A percentile compares a stretch with the other conserved stretches of the same genome.
Evolutionary conservation across 805 yeast genomes (phyloP).

Genomic region (Cyberlindnera mycetangii): DNA sequence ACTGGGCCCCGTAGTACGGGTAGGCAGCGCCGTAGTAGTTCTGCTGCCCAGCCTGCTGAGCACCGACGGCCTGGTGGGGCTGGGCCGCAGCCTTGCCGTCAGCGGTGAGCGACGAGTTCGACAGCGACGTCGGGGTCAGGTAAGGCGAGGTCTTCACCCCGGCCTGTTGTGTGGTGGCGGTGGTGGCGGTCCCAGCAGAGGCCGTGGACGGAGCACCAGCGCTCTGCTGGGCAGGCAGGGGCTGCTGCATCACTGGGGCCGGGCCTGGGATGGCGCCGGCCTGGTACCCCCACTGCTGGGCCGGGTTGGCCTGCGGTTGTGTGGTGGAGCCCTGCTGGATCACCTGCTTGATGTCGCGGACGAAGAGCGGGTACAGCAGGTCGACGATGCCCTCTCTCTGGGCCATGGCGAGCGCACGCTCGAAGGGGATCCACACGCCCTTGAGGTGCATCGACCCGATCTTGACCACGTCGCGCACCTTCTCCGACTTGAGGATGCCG

Average conservation of each 20-base stretch:
- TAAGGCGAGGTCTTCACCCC: constrained; percentile 18
- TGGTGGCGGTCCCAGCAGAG: neutral
- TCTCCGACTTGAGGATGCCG: constrained; percentile 76
- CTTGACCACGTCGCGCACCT: constrained; percentile 75
- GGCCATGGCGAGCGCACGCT: constrained; percentile 78
- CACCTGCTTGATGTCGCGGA: constrained; percentile 61
- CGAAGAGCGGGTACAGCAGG: constrained; percentile 63
- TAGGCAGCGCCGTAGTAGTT: constrained; percentile 17
- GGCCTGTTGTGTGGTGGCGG: constrained; percentile 5
- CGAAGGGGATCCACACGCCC: constrained; percentile 90
- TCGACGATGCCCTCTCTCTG: constrained; percentile 74
- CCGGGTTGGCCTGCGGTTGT: constrained; percentile 26
- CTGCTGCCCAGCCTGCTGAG: constrained; percentile 11
- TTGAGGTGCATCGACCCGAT: constrained; percentile 85
- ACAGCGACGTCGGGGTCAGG: constrained; percentile 24
- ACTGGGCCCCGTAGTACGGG: constrained; percentile 16
- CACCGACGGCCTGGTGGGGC: constrained; percentile 6
- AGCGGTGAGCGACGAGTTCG: constrained; percentile 16
- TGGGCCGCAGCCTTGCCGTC: constrained; percentile 8
- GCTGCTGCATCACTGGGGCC: constrained; percentile 9
- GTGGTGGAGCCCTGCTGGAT: constrained; percentile 36
- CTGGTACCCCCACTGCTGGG: constrained; percentile 16
- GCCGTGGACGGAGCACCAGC: neutral
- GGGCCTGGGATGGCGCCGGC: constrained; percentile 11
- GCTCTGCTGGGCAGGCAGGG: constrained; percentile 4